These are phyloP conservation scores for Sicyos edulis DNA, from an alignment of 306 rosid species.

Conservation along the genomic window DNA sequence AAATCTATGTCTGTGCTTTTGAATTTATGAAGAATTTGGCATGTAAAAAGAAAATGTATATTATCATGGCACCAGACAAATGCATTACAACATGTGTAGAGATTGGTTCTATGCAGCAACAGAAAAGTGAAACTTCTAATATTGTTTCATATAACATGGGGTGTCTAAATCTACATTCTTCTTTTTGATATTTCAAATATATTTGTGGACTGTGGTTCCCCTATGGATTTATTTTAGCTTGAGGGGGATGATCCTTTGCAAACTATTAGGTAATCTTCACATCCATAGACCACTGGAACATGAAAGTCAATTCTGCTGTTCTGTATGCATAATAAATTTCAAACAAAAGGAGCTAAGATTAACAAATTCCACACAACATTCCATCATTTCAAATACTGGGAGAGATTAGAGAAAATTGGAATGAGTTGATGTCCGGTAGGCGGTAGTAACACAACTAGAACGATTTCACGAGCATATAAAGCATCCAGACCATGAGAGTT, in stretches of 20 bases:
- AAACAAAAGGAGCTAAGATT: neutral
- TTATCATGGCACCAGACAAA: too few relatives aligned
- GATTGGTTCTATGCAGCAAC: too few relatives aligned
- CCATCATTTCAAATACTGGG: neutral
- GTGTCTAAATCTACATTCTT: too few relatives aligned
- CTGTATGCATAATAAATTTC: neutral
- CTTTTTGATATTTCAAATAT: neutral
- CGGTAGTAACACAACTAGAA: neutral
- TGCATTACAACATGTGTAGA: too few relatives aligned
- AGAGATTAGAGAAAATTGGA: neutral
- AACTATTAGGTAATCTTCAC: neutral
- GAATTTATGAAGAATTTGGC: neutral
- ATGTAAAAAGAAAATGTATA: neutral
- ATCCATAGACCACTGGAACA: neutral
- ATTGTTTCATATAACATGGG: too few relatives aligned
- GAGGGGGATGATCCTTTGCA: neutral
- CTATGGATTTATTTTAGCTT: neutral
- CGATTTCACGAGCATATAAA: constrained; percentile 4
- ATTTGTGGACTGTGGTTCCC: neutral
- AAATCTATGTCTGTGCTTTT: neutral
- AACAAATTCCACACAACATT: constrained; percentile 9
- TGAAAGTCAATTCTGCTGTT: neutral
- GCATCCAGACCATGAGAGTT: neutral
- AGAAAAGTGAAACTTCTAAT: too few relatives aligned
- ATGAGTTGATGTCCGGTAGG: neutral